Base-by-base conservation (phyloP, 169 alveolate genomes). In the Eimeria falciformis region DNA sequence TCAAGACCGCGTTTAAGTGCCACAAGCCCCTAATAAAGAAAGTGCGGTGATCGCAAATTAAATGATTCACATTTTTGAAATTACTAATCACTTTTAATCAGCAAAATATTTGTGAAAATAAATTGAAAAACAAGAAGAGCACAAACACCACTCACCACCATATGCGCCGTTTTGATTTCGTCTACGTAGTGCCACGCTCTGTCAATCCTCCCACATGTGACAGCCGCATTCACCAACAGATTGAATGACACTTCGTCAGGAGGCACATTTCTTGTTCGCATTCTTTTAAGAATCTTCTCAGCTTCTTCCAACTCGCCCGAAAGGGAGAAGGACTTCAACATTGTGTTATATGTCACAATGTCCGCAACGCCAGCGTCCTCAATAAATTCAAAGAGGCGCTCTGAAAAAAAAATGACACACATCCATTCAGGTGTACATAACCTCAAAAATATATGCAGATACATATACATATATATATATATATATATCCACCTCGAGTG, bases 101-200 rank as follows among this genome's bases (percentile, higher is more conserved):
- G 33, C 11, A 66, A 23, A 66, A 66, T n/a, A n/a, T n/a, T n/a
- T n/a, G n/a, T n/a, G n/a, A n/a, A n/a, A n/a, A n/a, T n/a, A n/a
- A n/a, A n/a, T n/a, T n/a, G n/a, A 18, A n/a, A 53, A 53, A 53
- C n/a, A 53, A 53, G 65, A 53, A 6, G 9, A 53, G 17, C 3
- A 53, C 5, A 1, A 33, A 33, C 40, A 33, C 0, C 2, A 17
- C 71, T 43, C 25, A 82, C 91, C 58, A 40, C 23, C 58, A 85
- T 62, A 17, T 85, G 27, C 29, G 68, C 55, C 23, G 18, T 46
- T 18, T 47, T 25, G 21, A 85, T 43, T 40, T 68, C 53, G 43
- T 85, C 92, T 0, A 85, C 78, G 55, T 68, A 85, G 53, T 33
- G 56, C 92, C 92, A 85, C 12, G 92, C 92, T 27, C 78, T 40